Conservation (phyloP, 2,329 filamentous ascomycete species). For the Penicillium sp. region DNA sequence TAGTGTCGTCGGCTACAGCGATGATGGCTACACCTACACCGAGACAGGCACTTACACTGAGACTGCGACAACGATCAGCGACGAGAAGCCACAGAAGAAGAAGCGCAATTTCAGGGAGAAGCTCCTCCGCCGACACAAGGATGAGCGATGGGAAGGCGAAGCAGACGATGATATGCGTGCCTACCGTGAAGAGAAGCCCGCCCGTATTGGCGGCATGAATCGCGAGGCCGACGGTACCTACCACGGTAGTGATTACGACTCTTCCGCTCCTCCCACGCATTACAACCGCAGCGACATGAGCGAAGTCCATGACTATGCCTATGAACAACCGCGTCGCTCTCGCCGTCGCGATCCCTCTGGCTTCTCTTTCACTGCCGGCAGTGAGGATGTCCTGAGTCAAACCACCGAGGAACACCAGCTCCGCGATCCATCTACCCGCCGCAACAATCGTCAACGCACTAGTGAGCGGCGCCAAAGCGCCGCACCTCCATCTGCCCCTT, state of each 20-base stretch:
- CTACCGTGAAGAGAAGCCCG: constrained; percentile 86
- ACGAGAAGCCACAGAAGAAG: constrained; percentile 36
- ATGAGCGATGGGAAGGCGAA: constrained; percentile 64
- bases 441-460: constrained; percentile 42
- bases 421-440: constrained; percentile 38
- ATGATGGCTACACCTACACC: constrained; percentile 63
- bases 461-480: constrained; percentile 35
- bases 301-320: constrained; percentile 54
- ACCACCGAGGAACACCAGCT: constrained; percentile 44
- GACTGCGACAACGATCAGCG: constrained; percentile 51
- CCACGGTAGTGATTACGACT: constrained; percentile 75
- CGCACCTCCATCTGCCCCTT: constrained; percentile 33
- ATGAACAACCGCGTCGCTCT: constrained; percentile 35
- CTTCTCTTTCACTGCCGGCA: constrained; percentile 59
- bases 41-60: constrained; percentile 45
- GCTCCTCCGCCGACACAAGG: constrained; percentile 45
- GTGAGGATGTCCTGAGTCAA: constrained; percentile 51
- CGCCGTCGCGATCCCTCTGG: constrained; percentile 41
- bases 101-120: constrained; percentile 50
- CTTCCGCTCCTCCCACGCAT: constrained; percentile 65
- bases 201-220: constrained; percentile 88
- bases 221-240: constrained; percentile 80
- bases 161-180: constrained; percentile 74
- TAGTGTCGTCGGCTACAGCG: constrained; percentile 74
- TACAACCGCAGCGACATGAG: constrained; percentile 55